Percentiles rank a stretch among this genome's conserved stretches.
Evolutionary conservation across 768 basidiomycete species (phyloP).

Genomic region (Mycena vulgaris): DNA sequence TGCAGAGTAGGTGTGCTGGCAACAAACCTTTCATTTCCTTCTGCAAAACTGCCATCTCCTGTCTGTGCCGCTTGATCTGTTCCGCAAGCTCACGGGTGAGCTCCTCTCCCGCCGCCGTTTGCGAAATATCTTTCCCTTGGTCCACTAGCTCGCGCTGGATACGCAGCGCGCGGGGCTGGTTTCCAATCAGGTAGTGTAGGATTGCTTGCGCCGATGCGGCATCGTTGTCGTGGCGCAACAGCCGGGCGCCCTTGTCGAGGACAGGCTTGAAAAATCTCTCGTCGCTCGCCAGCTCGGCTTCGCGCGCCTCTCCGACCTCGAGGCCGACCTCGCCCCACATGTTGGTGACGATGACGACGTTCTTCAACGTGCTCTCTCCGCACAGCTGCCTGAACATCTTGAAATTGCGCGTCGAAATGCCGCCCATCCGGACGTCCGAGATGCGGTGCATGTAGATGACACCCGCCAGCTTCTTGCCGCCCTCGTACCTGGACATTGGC

Average conservation of each 20-base stretch:
- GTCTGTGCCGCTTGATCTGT: slow-evolving; percentile 61
- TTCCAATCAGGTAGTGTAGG: slow-evolving; percentile 58
- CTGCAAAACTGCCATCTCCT: slow-evolving; percentile 64
- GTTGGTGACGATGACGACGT: slow-evolving; percentile 68
- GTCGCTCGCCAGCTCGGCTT: slow-evolving; percentile 51
- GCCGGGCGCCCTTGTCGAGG: slow-evolving; percentile 57
- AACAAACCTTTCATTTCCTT: slow-evolving; percentile 58
- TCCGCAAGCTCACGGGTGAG: slow-evolving; percentile 65
- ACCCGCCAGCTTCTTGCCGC: slow-evolving; percentile 60
- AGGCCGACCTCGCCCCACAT: slow-evolving; percentile 65
- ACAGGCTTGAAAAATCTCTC: slow-evolving; percentile 62
- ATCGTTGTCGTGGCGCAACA: slow-evolving; percentile 55
- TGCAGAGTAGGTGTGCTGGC: not conserved
- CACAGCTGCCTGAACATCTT: slow-evolving; percentile 68
- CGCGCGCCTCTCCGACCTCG: slow-evolving; percentile 56
- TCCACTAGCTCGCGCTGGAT: slow-evolving; percentile 73
- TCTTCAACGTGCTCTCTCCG: slow-evolving; percentile 63
- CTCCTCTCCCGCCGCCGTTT: slow-evolving; percentile 70
- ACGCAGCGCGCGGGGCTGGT: slow-evolving; percentile 58
- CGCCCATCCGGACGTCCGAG: slow-evolving; percentile 54
- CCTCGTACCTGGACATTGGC: slow-evolving; percentile 44
- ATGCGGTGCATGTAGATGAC: slow-evolving; percentile 64
- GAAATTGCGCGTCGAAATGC: slow-evolving; percentile 66
- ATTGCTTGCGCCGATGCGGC: slow-evolving; percentile 58
- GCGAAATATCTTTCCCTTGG: slow-evolving; percentile 60